These are phyloP conservation scores for Populus hybrid DNA, from an alignment of 441 rosid genomes.

Conservation along the genomic window DNA sequence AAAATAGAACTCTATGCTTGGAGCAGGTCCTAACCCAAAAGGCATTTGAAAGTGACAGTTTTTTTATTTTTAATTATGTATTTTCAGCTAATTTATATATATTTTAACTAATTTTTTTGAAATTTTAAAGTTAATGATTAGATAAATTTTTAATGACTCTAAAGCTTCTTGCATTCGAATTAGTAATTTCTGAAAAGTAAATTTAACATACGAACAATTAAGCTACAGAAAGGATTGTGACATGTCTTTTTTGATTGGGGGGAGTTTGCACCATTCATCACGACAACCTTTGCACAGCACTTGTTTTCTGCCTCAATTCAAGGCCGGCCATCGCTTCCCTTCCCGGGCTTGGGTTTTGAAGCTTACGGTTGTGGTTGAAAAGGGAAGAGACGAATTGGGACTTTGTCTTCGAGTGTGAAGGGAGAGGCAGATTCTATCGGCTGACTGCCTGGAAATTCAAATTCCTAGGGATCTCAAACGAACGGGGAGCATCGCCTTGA, in stretches of 20 bases:
- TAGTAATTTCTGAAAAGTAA: too few species aligned
- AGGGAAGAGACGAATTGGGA: background rate
- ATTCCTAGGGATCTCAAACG: background rate
- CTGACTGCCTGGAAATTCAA: slow-evolving; percentile 1
- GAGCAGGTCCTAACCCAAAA: too few species aligned
- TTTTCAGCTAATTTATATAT: too few species aligned
- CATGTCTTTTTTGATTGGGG: background rate
- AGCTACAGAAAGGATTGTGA: too few species aligned
- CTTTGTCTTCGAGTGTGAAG: background rate
- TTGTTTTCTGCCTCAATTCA: background rate
- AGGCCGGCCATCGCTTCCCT: background rate
- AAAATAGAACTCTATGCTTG: background rate
- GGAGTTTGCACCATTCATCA: background rate
- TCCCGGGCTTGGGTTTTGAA: background rate
- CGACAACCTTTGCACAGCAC: background rate
- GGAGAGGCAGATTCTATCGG: background rate
- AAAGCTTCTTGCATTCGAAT: too few species aligned
- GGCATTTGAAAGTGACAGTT: too few species aligned
- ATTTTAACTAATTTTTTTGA: too few species aligned
- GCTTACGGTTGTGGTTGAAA: background rate
- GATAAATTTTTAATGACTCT: too few species aligned
- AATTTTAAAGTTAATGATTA: too few species aligned
- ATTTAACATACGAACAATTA: too few species aligned
- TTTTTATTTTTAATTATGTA: too few species aligned
- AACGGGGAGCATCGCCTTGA: background rate